Evolutionary conservation across 1,284 basidiomycete species (phyloP), one percentile per base, ranked within the genome.

Genomic region (Ustilago cynodontis): DNA sequence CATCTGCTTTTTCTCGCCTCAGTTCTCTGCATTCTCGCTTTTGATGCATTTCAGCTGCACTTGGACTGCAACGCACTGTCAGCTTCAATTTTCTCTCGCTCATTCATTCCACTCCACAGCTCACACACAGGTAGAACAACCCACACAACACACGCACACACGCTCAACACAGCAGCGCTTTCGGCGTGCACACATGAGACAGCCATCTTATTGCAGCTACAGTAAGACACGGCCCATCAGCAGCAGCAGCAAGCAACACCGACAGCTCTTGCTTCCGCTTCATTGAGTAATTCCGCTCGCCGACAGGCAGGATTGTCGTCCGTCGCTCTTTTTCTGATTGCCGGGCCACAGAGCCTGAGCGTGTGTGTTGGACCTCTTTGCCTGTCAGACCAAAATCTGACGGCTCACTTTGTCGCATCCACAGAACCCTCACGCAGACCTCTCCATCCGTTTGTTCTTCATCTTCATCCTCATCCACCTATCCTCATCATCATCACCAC

Each of bases 291-390:
- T 52, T 33, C 29, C 50, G 50, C 28, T 52, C 28, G 28, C 26
- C 50, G 18, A 22, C 47, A 11, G 11, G 31, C 47, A 11, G 11
- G 31, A 33, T 49, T 16, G n/a, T n/a, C n/a, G 24, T 28, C 14
- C 20, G 18, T 10, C 41, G 7, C n/a, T 43, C 41, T 43, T 20
- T 50, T 26, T 50, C 11, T 50, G 47, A 29, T 50, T 29, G 47
- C 47, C 47, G 47, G 24, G 47, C 14, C 9, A 50, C 24, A 50
- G 16, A 29, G 47, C 4, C 10, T n/a, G n/a, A n/a, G 45, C 10
- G 45, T 47, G 47, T 50, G 47, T 50, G 47, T 49, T 49, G 47
- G 47, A n/a, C n/a, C n/a, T n/a, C 22, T 49, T 49, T 49, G 47
- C 47, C 47, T 49, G 47, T 49, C 47, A 49, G 1, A 26, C 47